These are phyloP conservation scores for Perilla frutescens DNA, from an alignment of 257 asterid genomes.

Conservation along the genomic window DNA sequence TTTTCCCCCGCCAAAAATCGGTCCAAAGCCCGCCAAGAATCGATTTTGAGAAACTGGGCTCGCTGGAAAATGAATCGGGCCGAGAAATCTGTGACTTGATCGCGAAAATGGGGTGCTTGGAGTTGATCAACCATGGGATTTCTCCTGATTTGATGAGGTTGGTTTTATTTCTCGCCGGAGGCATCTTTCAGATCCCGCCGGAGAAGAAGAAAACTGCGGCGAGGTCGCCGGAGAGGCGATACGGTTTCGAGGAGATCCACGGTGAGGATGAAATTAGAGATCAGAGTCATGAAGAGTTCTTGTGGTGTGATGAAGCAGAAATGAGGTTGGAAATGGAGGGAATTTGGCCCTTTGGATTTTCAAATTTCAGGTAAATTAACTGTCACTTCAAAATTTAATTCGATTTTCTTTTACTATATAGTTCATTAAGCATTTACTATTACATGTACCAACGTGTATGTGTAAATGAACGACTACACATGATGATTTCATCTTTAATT, in stretches of 20 bases:
- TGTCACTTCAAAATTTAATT: neutral
- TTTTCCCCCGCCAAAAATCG: slow-evolving; percentile 68
- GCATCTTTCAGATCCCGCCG: slow-evolving; percentile 55
- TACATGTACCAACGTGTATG: too few relatives aligned
- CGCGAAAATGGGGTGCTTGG: slow-evolving; percentile 69
- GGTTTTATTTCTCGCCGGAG: slow-evolving; percentile 54
- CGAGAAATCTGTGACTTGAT: slow-evolving; percentile 42
- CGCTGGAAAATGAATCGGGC: slow-evolving; percentile 35
- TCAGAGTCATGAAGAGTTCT: slow-evolving; percentile 60
- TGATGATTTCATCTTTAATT: too few relatives aligned
- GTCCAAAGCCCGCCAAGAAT: slow-evolving; percentile 55
- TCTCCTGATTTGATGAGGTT: slow-evolving; percentile 55
- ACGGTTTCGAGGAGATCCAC: slow-evolving; percentile 77
- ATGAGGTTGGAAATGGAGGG: slow-evolving; percentile 72
- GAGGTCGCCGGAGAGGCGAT: slow-evolving; percentile 60
- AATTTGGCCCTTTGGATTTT: slow-evolving; percentile 76
- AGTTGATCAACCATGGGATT: slow-evolving; percentile 75
- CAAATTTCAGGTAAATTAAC: slow-evolving; percentile 72
- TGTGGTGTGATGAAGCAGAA: slow-evolving; percentile 69
- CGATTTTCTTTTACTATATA: neutral
- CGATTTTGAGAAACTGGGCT: slow-evolving; percentile 46
- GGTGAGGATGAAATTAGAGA: slow-evolving; percentile 60
- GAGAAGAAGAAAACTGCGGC: slow-evolving; percentile 56
- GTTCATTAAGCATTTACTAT: too few relatives aligned
- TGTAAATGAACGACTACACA: too few relatives aligned